Evolutionary conservation across 805 yeast genomes (phyloP).

Genomic region (Lipomyces chichibuensis): DNA sequence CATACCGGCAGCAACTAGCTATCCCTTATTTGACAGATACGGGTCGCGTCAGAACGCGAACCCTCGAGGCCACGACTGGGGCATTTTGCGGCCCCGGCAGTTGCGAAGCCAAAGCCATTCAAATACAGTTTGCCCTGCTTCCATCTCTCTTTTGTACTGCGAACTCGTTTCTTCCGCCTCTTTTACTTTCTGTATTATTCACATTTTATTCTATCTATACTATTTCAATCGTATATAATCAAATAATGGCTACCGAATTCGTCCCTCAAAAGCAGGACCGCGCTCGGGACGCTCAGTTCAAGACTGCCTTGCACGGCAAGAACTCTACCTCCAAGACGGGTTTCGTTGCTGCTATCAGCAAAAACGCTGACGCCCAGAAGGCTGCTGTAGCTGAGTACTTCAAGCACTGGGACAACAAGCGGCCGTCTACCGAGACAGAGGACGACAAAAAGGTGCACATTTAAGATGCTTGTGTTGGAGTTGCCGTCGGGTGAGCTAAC

Average conservation of each 20-base stretch:
- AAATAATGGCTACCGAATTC: conserved; percentile 19
- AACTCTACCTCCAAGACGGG: conserved; percentile 68
- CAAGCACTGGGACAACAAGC: conserved; percentile 96
- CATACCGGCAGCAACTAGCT: background rate
- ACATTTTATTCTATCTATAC: background rate
- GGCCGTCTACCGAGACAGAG: conserved; percentile 67
- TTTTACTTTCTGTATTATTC: background rate
- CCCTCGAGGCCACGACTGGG: no score
- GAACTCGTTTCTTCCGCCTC: background rate
- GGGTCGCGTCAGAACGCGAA: background rate
- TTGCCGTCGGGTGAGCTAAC: background rate
- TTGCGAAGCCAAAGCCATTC: background rate
- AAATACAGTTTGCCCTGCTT: background rate
- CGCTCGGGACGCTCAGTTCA: conserved; percentile 65
- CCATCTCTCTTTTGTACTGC: background rate
- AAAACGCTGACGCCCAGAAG: conserved; percentile 76
- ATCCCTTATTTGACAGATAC: background rate
- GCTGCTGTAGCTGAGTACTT: conserved; percentile 88
- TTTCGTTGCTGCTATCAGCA: conserved; percentile 71
- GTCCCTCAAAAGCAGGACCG: conserved; percentile 32
- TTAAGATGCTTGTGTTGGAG: background rate
- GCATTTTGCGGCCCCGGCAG: no score
- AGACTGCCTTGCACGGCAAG: conserved; percentile 85
- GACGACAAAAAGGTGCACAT: conserved; percentile 45
- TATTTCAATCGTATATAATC: background rate